phyloP scores from a whole-genome alignment of 202 grass and related monocot genomes.

The Panicum hallii region DNA sequence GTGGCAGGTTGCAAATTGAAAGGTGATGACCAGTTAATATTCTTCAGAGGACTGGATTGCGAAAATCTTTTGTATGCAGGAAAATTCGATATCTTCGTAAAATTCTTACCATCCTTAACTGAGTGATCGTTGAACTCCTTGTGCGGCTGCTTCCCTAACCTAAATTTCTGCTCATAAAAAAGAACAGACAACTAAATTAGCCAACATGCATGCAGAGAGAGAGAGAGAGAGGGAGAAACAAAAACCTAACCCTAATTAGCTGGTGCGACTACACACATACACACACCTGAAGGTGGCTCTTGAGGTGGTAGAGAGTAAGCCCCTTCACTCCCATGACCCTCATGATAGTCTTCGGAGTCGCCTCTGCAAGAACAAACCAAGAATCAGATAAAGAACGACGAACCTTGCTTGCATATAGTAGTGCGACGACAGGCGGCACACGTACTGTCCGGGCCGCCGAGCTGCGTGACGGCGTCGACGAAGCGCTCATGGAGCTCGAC shows the following conservation, averaged over 20 bases:
- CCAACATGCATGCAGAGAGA: neutral
- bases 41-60: neutral
- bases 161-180: constrained; percentile 74
- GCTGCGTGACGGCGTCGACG: constrained; percentile 85
- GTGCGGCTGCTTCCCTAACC: constrained; percentile 95
- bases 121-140: constrained; percentile 93
- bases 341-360: constrained; percentile 99
- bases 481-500: constrained; percentile 93
- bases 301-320: constrained; percentile 98
- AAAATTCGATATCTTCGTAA: neutral
- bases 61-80: neutral
- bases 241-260: constrained; percentile 49
- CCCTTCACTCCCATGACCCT: constrained; percentile 99
- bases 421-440: neutral
- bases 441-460: constrained; percentile 85
- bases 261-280: constrained; percentile 4
- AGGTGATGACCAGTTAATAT: neutral
- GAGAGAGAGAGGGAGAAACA: neutral
- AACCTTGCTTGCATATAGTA: neutral
- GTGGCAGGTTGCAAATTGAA: neutral
- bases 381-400: neutral
- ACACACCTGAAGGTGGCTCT: constrained; percentile 98
- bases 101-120: constrained; percentile 79
- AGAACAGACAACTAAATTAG: constrained; percentile 16
- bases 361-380: constrained; percentile 61